Conservation (phyloP, 2,329 filamentous ascomycete species). For the Talaromyces sp. region DNA sequence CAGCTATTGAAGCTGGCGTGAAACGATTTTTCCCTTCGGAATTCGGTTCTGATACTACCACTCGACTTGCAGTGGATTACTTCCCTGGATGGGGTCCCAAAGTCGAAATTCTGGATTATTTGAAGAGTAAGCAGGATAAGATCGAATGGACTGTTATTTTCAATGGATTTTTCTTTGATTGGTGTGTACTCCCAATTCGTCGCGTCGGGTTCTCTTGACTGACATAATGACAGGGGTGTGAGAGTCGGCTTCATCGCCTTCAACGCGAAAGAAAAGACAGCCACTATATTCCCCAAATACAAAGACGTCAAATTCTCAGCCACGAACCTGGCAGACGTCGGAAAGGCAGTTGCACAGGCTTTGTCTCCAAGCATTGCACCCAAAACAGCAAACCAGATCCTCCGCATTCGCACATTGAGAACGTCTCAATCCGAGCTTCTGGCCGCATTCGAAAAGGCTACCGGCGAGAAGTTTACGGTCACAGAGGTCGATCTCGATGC, state of each 20-base stretch:
- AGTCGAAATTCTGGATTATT: slow-evolving; percentile 19
- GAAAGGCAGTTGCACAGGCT: slow-evolving; percentile 24
- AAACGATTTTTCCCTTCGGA: slow-evolving; percentile 6
- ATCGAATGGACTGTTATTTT: slow-evolving; percentile 23
- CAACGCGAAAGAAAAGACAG: slow-evolving; percentile 2
- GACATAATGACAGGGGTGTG: slow-evolving; percentile 20
- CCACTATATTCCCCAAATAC: slow-evolving; percentile 27
- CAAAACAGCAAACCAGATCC: slow-evolving; percentile 21
- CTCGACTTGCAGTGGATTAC: slow-evolving; percentile 3
- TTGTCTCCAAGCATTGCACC: slow-evolving; percentile 20
- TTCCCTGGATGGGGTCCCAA: slow-evolving; percentile 12
- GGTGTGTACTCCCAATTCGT: slow-evolving; percentile 10
- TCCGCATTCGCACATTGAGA: slow-evolving; percentile 19
- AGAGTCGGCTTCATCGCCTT: not conserved
- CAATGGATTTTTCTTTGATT: slow-evolving; percentile 21
- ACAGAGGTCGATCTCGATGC: slow-evolving; percentile 20
- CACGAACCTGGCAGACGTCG: slow-evolving; percentile 23
- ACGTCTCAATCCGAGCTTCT: slow-evolving; percentile 16
- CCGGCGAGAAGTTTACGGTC: slow-evolving; percentile 20
- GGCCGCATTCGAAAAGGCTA: slow-evolving; percentile 19
- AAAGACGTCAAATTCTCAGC: slow-evolving; percentile 24
- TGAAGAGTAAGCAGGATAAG: slow-evolving; percentile 23
- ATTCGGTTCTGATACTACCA: slow-evolving; percentile 6
- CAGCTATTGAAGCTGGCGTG: slow-evolving; percentile 1
- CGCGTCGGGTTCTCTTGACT: not conserved